Evolutionary conservation across 139 green algal genomes (phyloP), one percentile per base, ranked within the genome.

Genomic region (Chlamydomonas sphaeroides): DNA sequence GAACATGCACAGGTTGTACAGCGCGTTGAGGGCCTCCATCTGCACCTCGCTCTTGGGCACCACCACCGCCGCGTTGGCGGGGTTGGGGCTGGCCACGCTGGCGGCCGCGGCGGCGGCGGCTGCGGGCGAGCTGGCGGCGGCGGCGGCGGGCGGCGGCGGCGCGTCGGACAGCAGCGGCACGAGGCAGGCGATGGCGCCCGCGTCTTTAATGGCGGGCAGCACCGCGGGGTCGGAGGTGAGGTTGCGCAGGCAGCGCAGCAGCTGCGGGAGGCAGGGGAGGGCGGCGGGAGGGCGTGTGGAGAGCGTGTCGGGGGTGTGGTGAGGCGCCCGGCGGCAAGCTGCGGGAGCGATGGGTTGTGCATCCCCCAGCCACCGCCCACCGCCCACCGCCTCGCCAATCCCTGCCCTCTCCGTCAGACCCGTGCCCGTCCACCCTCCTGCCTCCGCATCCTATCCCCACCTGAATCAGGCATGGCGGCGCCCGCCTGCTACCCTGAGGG

Each of bases 1-100:
- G 80, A 94, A 89, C 82, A 95, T 93, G 87, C 93, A 97, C 49
- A 97, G 87, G 85, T 93, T 93, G 87, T 95, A 90, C 72, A 97
- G 85, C 53, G 93, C 90, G 25, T 88, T 76, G 68, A 97, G 88
- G 30, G 88, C 93, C 75, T 96, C 88, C 42, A 89, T 73, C 81
- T 93, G 88, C 61, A 90, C 69, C 66, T 89, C 66, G 53, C 76
- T 84, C 38, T 74, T 53, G 38, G 66, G 67, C 49, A 85, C 32
- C 42, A 72, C 62, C 42, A 32, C 45, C 0, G 63, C 32, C 14
- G 33, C 42, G 53, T 59, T 59, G 36, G 72, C 6, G 30, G 41
- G 33, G 68, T 30, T 15, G 45, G 48, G 39, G 1, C 3, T 25
- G 1, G 68, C 17, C 14, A 15, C 61, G 26, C 3, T 32, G 33